Conservation (phyloP, 2,329 filamentous ascomycete species). For the Neodidymelliopsis sp. region DNA sequence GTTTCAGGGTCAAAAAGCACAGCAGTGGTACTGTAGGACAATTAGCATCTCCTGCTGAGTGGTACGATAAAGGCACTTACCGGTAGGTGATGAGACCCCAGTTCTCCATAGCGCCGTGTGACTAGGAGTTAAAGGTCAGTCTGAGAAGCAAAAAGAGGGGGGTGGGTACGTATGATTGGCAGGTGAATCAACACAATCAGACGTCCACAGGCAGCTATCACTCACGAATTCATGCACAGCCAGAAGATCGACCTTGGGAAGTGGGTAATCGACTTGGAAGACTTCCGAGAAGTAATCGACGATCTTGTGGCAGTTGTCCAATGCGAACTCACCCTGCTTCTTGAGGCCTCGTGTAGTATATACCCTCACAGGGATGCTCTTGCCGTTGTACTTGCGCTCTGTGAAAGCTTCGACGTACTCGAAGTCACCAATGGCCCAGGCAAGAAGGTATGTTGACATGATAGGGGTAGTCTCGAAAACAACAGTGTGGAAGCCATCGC, state of each 20-base stretch:
- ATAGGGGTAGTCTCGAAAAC: conserved; percentile 89
- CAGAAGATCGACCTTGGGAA: conserved; percentile 94
- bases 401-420: conserved; percentile 95
- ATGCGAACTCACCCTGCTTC: conserved; percentile 86
- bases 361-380: conserved; percentile 88
- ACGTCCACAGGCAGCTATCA: conserved; percentile 22
- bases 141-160: conserved; percentile 18
- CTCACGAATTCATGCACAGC: conserved; percentile 93
- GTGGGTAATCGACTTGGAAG: conserved; percentile 85
- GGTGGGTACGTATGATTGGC: conserved; percentile 53
- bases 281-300: conserved; percentile 97
- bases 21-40: conserved; percentile 71
- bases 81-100: conserved; percentile 97
- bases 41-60: conserved; percentile 12
- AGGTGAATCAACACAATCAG: conserved; percentile 35
- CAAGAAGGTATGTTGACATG: conserved; percentile 96
- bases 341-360: conserved; percentile 96
- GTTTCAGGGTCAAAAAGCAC: conserved; percentile 95
- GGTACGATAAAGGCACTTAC: conserved; percentile 25
- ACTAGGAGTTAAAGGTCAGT: conserved; percentile 58
- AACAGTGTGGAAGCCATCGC: conserved; percentile 75
- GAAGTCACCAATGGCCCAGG: conserved; percentile 96
- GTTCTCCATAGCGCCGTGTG: conserved; percentile 93
- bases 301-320: conserved; percentile 90
- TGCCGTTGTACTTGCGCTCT: conserved; percentile 87